Conservation (phyloP, 2,329 filamentous ascomycete genomes). For the Pyrenochaeta sp. region DNA sequence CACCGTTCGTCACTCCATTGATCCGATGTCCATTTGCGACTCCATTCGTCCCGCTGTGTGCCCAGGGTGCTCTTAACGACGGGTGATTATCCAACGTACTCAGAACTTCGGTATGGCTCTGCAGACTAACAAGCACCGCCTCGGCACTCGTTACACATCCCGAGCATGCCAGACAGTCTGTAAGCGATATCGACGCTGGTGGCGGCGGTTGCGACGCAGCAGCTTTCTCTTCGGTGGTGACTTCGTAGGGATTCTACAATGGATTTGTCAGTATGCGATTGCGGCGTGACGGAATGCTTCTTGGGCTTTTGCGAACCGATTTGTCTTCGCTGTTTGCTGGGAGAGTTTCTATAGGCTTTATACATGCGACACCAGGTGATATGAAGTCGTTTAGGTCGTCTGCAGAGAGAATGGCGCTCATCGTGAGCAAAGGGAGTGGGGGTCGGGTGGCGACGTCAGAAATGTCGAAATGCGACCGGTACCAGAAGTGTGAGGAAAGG, state of each 20-base stretch:
- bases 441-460: slow-evolving; percentile 20
- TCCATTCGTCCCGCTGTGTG: background rate
- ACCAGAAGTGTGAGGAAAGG: too few species aligned
- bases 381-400: slow-evolving; percentile 99
- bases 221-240: slow-evolving; percentile 88
- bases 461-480: slow-evolving; percentile 4
- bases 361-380: slow-evolving; percentile 94
- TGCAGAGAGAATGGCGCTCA: slow-evolving; percentile 96
- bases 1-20: slow-evolving; percentile 15
- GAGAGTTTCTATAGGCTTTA: slow-evolving; percentile 94
- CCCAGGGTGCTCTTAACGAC: slow-evolving; percentile 52
- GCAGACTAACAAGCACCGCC: slow-evolving; percentile 92
- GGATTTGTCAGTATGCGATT: slow-evolving; percentile 30
- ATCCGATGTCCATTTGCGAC: background rate
- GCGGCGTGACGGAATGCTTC: slow-evolving; percentile 14
- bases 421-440: slow-evolving; percentile 52
- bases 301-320: slow-evolving; percentile 48
- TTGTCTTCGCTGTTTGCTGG: slow-evolving; percentile 64
- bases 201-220: slow-evolving; percentile 63
- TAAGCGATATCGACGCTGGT: slow-evolving; percentile 92
- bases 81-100: slow-evolving; percentile 74
- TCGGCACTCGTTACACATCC: slow-evolving; percentile 98
- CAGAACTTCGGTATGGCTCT: slow-evolving; percentile 92
- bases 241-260: slow-evolving; percentile 73
- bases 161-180: slow-evolving; percentile 96